Evolutionary conservation across 1,284 basidiomycete species (phyloP).

Genomic region (Ceratorhiza oryzae-sativae): DNA sequence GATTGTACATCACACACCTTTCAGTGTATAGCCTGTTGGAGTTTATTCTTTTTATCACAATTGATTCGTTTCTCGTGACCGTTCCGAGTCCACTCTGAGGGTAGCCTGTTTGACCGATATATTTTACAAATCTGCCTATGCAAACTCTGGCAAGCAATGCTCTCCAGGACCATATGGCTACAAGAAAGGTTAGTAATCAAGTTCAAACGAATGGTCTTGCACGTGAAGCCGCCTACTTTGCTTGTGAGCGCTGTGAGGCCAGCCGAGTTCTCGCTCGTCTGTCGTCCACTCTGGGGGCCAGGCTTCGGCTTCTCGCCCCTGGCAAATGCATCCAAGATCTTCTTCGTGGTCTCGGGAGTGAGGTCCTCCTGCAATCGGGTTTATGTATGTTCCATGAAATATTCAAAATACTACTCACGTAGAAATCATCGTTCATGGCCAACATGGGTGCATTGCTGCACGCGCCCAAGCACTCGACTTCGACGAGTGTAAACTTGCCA

Average conservation of each 20-base stretch:
- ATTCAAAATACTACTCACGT: conserved; percentile 62
- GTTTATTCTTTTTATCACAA: conserved; percentile 13
- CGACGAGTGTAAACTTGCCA: conserved; percentile 96
- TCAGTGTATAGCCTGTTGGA: background rate
- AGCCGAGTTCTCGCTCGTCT: conserved; percentile 89
- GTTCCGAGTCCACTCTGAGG: too few relatives aligned
- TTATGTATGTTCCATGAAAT: background rate
- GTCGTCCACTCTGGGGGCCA: conserved; percentile 88
- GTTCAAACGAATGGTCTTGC: conserved; percentile 7
- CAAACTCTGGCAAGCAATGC: conserved; percentile 59
- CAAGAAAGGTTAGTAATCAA: conserved; percentile 42
- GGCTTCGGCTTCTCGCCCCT: conserved; percentile 88
- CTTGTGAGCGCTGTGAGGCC: conserved; percentile 83
- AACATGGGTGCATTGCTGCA: conserved; percentile 99
- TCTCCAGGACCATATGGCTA: conserved; percentile 96
- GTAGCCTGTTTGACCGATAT: background rate
- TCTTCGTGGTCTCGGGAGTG: conserved; percentile 88
- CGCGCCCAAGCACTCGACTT: conserved; percentile 98
- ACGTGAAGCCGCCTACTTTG: conserved; percentile 63
- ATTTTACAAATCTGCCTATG: conserved; percentile 11
- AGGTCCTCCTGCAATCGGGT: conserved; percentile 81
- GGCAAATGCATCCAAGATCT: conserved; percentile 84
- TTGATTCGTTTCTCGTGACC: background rate
- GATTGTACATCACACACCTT: conserved; percentile 9
- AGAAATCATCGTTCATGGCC: conserved; percentile 96